Conservation (phyloP, 75 land plant species). For the Pinus tabuliformis region DNA sequence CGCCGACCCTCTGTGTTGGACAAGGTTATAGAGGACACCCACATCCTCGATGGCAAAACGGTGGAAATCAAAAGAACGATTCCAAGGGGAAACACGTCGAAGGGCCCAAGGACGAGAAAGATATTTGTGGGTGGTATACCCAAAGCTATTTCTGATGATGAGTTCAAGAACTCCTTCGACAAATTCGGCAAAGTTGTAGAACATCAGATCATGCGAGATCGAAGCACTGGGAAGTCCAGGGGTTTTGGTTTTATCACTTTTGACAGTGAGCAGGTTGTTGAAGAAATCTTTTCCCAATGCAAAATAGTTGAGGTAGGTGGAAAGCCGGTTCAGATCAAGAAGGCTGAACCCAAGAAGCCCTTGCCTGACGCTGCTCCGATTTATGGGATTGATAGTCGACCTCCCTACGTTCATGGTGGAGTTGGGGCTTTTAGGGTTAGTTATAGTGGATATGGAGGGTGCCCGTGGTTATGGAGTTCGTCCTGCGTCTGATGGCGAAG, state of each 20-base stretch:
- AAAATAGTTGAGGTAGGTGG: conserved; percentile 71
- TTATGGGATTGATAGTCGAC: conserved; percentile 14
- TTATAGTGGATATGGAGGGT: conserved; percentile 35
- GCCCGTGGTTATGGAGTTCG: no score
- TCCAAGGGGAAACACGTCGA: no score
- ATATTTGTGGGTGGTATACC: no score
- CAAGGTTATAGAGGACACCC: no score
- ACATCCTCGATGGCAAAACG: no score
- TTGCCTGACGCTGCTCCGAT: conserved; percentile 24
- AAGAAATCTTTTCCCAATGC: conserved; percentile 49
- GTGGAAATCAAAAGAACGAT: no score
- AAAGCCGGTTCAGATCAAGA: conserved; percentile 82
- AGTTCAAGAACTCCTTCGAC: conserved; percentile 67
- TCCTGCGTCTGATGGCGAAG: conserved; percentile 10
- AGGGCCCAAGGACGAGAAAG: no score
- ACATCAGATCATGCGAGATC: conserved; percentile 79
- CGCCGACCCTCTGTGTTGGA: no score
- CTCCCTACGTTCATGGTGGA: conserved; percentile 10
- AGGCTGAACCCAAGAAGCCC: conserved; percentile 67
- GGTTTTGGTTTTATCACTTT: conserved; percentile 88
- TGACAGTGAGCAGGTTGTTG: conserved; percentile 71
- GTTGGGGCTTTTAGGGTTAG: conserved; percentile 29
- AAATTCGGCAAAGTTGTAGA: conserved; percentile 65
- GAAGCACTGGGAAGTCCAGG: conserved; percentile 66
- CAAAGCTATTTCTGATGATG: conserved; percentile 26